Evolutionary conservation across 306 rosid species (phyloP).

Genomic region (Neltuma alba): DNA sequence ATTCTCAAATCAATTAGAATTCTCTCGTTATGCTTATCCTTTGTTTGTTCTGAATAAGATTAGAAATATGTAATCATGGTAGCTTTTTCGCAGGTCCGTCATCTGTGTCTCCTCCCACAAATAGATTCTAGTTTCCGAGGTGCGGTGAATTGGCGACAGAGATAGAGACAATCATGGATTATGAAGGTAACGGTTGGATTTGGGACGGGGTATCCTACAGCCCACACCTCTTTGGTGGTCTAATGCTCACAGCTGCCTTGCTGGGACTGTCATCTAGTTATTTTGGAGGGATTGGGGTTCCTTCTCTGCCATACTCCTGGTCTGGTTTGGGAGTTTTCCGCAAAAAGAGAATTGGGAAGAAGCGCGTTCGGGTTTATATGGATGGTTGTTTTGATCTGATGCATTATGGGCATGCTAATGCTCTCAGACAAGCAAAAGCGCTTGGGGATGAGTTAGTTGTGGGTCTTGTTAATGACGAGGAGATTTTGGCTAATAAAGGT

Average conservation of each 20-base stretch:
- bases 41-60: background rate
- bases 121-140: slow-evolving; percentile 27
- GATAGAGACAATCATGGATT: slow-evolving; percentile 57
- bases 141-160: background rate
- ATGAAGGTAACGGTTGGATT: slow-evolving; percentile 79
- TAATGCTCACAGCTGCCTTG: slow-evolving; percentile 98
- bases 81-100: slow-evolving; percentile 37
- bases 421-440: slow-evolving; percentile 96
- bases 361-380: slow-evolving; percentile 92
- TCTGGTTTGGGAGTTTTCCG: slow-evolving; percentile 71
- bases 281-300: slow-evolving; percentile 79
- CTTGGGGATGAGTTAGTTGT: slow-evolving; percentile 95
- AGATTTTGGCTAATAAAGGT: slow-evolving; percentile 85
- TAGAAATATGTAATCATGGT: background rate
- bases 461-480: slow-evolving; percentile 94
- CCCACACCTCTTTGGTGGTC: slow-evolving; percentile 87
- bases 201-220: slow-evolving; percentile 88
- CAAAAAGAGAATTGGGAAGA: slow-evolving; percentile 70
- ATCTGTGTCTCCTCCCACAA: slow-evolving; percentile 71
- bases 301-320: slow-evolving; percentile 52
- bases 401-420: slow-evolving; percentile 99
- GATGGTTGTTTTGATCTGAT: slow-evolving; percentile 99
- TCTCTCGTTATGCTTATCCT: background rate
- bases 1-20: background rate
- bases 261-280: slow-evolving; percentile 88